These are phyloP conservation scores for Colletotrichum sp. DNA, from an alignment of 2,329 filamentous ascomycete genomes.

Conservation along the genomic window DNA sequence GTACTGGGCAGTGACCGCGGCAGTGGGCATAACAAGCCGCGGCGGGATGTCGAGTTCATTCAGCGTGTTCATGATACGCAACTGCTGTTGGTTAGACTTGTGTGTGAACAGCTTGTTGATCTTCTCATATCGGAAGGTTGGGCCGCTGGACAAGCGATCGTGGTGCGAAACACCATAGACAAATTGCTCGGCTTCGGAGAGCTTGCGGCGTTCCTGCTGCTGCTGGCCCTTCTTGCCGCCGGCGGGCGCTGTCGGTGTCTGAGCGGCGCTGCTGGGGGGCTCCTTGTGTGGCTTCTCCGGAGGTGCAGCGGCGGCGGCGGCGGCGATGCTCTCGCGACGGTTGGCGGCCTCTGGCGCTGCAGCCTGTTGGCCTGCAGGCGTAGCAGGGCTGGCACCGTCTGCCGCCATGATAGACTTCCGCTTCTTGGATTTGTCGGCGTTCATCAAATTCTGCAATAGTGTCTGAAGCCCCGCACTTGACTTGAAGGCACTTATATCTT, in stretches of 20 bases:
- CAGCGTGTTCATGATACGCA: slow-evolving; percentile 76
- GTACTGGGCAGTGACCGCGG: slow-evolving; percentile 72
- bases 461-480: slow-evolving; percentile 80
- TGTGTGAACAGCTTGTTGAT: slow-evolving; percentile 80
- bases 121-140: slow-evolving; percentile 87
- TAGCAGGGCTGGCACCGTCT: slow-evolving; percentile 56
- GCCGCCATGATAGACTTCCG: slow-evolving; percentile 72
- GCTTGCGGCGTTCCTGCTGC: slow-evolving; percentile 66
- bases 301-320: slow-evolving; percentile 35
- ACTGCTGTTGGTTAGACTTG: slow-evolving; percentile 77
- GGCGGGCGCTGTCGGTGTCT: slow-evolving; percentile 38
- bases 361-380: slow-evolving; percentile 34
- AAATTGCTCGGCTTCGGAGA: slow-evolving; percentile 76
- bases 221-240: slow-evolving; percentile 58
- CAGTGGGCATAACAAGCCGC: slow-evolving; percentile 76
- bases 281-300: slow-evolving; percentile 40
- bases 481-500: slow-evolving; percentile 80
- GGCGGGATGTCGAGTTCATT: slow-evolving; percentile 74
- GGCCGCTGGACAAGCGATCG: slow-evolving; percentile 84
- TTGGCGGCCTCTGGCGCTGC: slow-evolving; percentile 34
- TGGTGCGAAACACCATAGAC: slow-evolving; percentile 86
- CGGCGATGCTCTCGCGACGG: slow-evolving; percentile 60
- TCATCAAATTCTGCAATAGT: slow-evolving; percentile 82
- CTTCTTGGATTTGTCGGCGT: slow-evolving; percentile 88
- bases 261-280: slow-evolving; percentile 47